Percentiles rank a stretch among this genome's conserved stretches.
Conservation (phyloP, 2,329 filamentous ascomycete species). For the Pseudocercospora fijiensis region DNA sequence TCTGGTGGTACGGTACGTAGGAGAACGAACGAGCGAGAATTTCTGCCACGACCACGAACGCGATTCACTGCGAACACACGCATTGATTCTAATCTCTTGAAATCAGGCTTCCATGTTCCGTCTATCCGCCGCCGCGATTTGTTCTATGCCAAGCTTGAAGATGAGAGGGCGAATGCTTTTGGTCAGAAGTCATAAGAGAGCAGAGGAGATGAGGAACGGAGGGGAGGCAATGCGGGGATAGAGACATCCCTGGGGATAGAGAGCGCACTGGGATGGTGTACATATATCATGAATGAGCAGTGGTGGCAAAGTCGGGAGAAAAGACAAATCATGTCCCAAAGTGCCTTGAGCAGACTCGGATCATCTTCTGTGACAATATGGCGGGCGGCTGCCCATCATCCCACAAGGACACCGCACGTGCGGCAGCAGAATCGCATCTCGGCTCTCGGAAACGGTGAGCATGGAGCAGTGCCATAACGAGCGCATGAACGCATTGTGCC, state of each 20-base stretch:
- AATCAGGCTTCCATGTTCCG: slow-evolving; percentile 62
- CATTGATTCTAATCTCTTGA: no score
- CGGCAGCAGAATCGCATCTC: neutral
- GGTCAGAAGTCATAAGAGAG: slow-evolving; percentile 34
- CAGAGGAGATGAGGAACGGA: neutral
- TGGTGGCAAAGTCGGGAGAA: neutral
- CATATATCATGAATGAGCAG: neutral
- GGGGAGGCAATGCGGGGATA: neutral
- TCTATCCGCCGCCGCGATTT: slow-evolving; percentile 62
- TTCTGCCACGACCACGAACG: slow-evolving; percentile 3
- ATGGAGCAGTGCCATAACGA: neutral
- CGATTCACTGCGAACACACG: neutral
- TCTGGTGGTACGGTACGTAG: slow-evolving; percentile 65
- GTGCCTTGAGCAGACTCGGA: neutral
- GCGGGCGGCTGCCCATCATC: neutral
- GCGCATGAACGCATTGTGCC: no score
- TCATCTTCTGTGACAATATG: neutral
- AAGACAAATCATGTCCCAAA: no score
- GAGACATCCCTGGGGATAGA: neutral
- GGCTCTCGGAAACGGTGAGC: neutral
- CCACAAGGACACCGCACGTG: neutral
- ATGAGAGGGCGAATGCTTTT: slow-evolving; percentile 55
- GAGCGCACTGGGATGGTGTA: neutral
- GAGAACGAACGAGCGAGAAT: slow-evolving; percentile 9
- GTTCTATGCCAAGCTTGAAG: slow-evolving; percentile 64